phyloP scores from a whole-genome alignment of 169 alveolate species.

The Condylostoma magnum region DNA sequence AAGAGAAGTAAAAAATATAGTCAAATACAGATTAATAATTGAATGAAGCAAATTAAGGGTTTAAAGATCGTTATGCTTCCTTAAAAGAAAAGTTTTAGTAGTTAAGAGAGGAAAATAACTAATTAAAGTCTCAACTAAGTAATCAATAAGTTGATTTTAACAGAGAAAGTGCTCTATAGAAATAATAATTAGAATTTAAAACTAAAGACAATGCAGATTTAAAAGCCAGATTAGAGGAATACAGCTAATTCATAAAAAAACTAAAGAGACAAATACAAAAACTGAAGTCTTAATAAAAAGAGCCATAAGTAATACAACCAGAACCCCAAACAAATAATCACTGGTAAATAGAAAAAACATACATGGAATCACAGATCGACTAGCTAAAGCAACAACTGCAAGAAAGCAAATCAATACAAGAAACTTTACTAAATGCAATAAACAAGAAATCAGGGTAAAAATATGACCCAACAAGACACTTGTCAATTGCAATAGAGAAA shows the following conservation, averaged over 20 bases:
- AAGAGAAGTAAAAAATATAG: conserved; percentile 48
- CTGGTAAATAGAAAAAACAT: conserved; percentile 59
- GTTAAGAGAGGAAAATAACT: conserved; percentile 44
- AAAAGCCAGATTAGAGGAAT: no score
- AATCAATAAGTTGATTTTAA: conserved; percentile 65
- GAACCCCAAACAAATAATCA: conserved; percentile 20
- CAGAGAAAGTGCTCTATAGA: conserved; percentile 40
- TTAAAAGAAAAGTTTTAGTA: no score
- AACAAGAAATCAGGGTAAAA: conserved; percentile 46
- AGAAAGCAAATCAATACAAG: conserved; percentile 70
- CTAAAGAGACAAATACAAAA: neutral
- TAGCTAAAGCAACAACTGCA: conserved; percentile 65
- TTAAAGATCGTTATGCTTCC: conserved; percentile 37
- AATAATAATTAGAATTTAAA: conserved; percentile 68
- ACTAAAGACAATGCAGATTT: no score
- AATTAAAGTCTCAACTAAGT: conserved; percentile 34
- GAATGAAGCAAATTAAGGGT: conserved; percentile 36
- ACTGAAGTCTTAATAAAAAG: neutral
- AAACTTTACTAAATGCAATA: conserved; percentile 66
- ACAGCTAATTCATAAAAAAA: no score
- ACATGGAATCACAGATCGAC: conserved; percentile 59
- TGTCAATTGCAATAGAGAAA: conserved; percentile 62
- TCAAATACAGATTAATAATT: conserved; percentile 46
- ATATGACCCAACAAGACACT: conserved; percentile 55
- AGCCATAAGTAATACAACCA: no score